Conservation (phyloP, 495 filamentous ascomycete species). For the Penicillium maclennaniae region DNA sequence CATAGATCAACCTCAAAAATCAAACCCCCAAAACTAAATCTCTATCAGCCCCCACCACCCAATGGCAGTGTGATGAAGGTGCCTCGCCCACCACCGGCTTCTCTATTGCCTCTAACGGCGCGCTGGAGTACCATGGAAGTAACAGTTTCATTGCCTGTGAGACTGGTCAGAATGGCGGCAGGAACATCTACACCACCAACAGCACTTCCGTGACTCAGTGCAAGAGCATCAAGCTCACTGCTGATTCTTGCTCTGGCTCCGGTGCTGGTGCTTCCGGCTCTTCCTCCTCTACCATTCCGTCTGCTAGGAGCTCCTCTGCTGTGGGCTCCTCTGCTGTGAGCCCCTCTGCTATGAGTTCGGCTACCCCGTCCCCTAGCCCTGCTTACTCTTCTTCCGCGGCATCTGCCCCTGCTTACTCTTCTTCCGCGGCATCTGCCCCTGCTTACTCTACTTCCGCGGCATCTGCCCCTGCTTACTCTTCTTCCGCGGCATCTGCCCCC, state of each 20-base stretch:
- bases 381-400: not conserved
- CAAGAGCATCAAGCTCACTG: constrained; percentile 42
- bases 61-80: constrained; percentile 63
- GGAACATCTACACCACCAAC: constrained; percentile 51
- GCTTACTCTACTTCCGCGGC: not conserved
- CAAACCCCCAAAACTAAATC: not conserved
- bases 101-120: constrained; percentile 45
- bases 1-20: not conserved
- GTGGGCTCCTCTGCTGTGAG: not conserved
- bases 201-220: constrained; percentile 44
- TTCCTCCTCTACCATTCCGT: not conserved
- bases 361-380: not conserved
- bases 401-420: not conserved
- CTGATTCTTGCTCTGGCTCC: constrained; percentile 43
- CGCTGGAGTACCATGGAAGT: constrained; percentile 41
- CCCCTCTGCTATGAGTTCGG: not conserved
- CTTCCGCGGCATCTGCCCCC: not conserved
- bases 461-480: not conserved
- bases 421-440: not conserved
- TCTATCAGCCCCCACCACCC: constrained; percentile 46
- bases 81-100: constrained; percentile 43
- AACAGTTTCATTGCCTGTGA: constrained; percentile 51
- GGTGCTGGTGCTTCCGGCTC: constrained; percentile 12
- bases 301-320: not conserved
- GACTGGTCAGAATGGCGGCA: constrained; percentile 44